Base-by-base conservation (phyloP, 192 early-diverging fungal species). In the Mortierella antarctica region DNA sequence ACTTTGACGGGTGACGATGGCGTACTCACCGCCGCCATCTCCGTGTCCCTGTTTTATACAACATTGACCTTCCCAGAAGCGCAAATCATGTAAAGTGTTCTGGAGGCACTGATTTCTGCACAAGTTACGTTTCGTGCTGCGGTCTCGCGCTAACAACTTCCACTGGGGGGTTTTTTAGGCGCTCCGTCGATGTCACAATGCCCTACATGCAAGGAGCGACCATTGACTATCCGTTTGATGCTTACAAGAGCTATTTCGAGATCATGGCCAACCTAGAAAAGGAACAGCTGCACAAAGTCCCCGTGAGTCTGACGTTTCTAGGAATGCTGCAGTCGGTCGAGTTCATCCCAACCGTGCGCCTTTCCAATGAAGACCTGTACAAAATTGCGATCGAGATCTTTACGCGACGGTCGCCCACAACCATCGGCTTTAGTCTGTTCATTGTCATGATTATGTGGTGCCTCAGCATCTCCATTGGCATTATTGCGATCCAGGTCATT, bases 391-490 rank as follows among this genome's bases (percentile, higher is more conserved):
- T 86, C 11, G 82, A 82, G 52, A 86, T 83, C 51, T 59, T 84
- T 14, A 83, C 83, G 0, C 70, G 81, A 5, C 60, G 85, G 40
- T 86, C 85, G 4, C 82, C 75, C 2, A 86, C 85, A 3, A 86
- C 85, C 1, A 82, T 84, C 47, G 85, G 85, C 6, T 86, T 86
- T 46, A 80, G 74, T 51, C 50, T 86, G 42, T 86, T 86, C 62
- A 83, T 83, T 50, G 82, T 83, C n/a, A 77, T 84, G 64, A 71
- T 86, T 7, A 86, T 86, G 85, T 86, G 85, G 85, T 70, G 77
- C 17, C 52, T 86, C 2, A 83, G 83, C 41, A 65, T 86, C 23
- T 70, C 79, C 0, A 82, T 86, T 31, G 83, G 80, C 7, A 51
- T 86, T 44, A 84, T 86, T 83, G 76, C 80, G 8, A 84, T 81